These are phyloP conservation scores for Porphyra umbilicalis DNA, from an alignment of 31 red algal genomes.

Conservation along the genomic window DNA sequence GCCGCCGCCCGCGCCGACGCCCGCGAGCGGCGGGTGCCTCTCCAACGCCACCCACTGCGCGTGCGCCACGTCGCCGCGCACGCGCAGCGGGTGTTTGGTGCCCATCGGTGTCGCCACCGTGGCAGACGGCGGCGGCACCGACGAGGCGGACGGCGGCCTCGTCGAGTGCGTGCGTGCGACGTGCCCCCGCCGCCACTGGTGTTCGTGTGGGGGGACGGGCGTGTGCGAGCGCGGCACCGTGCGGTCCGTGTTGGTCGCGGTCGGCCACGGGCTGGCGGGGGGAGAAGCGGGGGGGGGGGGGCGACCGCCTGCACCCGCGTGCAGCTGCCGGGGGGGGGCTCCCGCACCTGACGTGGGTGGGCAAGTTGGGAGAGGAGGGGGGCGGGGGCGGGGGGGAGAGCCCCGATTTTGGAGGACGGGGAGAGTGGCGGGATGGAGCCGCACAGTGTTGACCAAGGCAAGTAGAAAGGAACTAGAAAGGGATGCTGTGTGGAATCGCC, in stretches of 20 bases:
- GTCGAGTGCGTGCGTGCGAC: neutral
- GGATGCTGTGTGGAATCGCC: too few species aligned
- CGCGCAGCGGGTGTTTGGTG: neutral
- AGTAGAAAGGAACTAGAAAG: too few species aligned
- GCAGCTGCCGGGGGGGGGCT: neutral
- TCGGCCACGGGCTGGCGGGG: neutral
- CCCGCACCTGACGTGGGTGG: neutral
- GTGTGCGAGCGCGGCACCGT: neutral
- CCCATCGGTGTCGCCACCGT: neutral
- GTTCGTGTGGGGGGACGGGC: neutral
- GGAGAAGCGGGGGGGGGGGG: neutral
- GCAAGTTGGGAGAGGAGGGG: neutral
- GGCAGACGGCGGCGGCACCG: neutral
- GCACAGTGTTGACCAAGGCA: too few species aligned
- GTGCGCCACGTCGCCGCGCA: neutral
- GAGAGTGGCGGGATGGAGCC: too few species aligned
- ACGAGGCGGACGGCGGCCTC: neutral
- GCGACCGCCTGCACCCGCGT: neutral
- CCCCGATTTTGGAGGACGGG: too few species aligned
- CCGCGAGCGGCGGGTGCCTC: neutral
- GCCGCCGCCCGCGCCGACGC: neutral
- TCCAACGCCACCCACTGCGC: neutral
- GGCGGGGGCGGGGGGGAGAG: neutral
- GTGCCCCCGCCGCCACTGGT: neutral
- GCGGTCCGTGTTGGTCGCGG: neutral